Evolutionary conservation across 2,329 filamentous ascomycete genomes (phyloP), one percentile per base, ranked within the genome.

Genomic region (Diaporthe citri): DNA sequence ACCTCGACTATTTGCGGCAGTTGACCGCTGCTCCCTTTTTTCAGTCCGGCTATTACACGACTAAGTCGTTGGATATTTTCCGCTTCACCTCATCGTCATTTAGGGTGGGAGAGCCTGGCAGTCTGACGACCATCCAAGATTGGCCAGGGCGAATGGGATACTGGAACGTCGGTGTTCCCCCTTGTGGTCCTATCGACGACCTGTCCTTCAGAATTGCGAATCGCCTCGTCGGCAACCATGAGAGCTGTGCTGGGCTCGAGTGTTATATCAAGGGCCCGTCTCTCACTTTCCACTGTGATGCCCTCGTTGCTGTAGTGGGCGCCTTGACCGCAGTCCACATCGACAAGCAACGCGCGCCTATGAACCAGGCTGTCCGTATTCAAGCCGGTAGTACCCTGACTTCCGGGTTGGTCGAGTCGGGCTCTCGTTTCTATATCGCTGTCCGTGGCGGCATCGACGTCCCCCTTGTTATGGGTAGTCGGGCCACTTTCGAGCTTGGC

Each of bases 401-500:
- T 20, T 12, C 28, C 20, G 60, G 60, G 15, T 17, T 28, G 43
- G 60, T 48, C 6, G 60, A 66, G 4, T 34, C 41, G 28, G 60
- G 60, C 5, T 34, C 41, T n/a, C 60, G 60, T 15, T 48, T 36
- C 43, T 66, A 66, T 34, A 66, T 66, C 28, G 60, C 60, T 15
- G n/a, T 66, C 28, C 28, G 13, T 25, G 41, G 60, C 43, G 60
- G 60, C 12, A 66, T 66, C 60, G 31, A 48, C 12, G 60, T 66
- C 13, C 60, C 60, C 9, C 12, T 3, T 10, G 20, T 66, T 10
- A 48, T 66, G 60, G 60, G 60, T 48, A 66, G 60, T 6, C 60
- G 60, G 20, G 43, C 43, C 20, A 66, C 60, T 12, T 66, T 66
- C n/a, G 17, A 66, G 60, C 60, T 66, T n/a, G 60, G 60, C 28